Evolutionary conservation across 23 red algal species (phyloP), one percentile per base, ranked within the genome.

Genomic region (Chondrus crispus): DNA sequence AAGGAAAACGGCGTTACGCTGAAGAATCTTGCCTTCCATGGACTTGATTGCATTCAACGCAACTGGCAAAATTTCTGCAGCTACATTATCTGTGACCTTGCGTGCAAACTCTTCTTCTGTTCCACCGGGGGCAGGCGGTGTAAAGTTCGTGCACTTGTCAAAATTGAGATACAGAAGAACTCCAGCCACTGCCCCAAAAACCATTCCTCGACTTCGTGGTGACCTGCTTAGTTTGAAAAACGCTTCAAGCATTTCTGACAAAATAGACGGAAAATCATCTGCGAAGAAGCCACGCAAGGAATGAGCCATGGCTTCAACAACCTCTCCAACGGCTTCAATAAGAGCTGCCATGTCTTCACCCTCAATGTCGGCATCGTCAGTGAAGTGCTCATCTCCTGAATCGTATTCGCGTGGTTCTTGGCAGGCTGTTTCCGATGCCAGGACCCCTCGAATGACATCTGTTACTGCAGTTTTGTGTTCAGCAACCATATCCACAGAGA

Each of bases 281-380:
- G 71, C 71, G 43, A 77, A 77, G 44, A 39, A 77, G 9, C 71
- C 71, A 35, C 71, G 11, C 37, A 77, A 48, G 9, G 71, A 77
- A 20, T 42, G 44, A 24, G 44, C 71, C 71, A 77, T 46, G 9
- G 71, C 37, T 46, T 46, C 44, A 0, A 77, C 43, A 77, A 77
- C 71, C 24, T 77, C 71, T 77, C 71, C 71, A 9, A 77, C 71
- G 8, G 71, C 37, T 38, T 77, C 71, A 11, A 77, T 77, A 26
- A 77, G 24, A 9, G 71, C 37, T 2, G n/a, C 71, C 26, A 77
- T 77, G 29, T 46, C 37, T 39, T 77, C 71, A 26, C 71, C 71
- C 26, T 10, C 11, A 38, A 24, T 48, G 12, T 40, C 71, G n/a
- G 22, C 71, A 38, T 77, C 71, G 9, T 77, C 44, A 10, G 13